Percentiles rank a stretch among this genome's conserved stretches.
phyloP scores from a whole-genome alignment of 129 eudicot genomes.

The Flaveria robusta region DNA sequence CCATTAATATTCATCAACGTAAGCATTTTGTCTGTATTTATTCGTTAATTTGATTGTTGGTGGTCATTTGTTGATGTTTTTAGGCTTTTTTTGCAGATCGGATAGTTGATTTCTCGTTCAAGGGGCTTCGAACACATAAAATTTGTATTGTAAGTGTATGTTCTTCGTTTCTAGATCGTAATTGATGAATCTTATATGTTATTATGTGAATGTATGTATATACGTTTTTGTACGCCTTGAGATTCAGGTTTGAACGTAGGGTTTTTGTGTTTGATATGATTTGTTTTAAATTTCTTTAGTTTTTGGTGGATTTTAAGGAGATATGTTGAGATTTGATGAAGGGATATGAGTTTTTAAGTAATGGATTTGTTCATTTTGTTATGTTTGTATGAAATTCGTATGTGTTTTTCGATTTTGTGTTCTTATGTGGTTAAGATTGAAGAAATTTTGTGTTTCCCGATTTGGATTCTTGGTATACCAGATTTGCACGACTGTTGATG shows the following conservation, averaged over 20 bases:
- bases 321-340: background rate
- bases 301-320: background rate
- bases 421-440: background rate
- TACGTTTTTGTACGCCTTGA: too few relatives aligned
- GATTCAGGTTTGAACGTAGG: background rate
- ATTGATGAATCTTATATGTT: slow-evolving; percentile 3
- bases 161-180: background rate
- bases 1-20: slow-evolving; percentile 2
- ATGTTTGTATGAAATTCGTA: background rate
- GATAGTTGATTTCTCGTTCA: slow-evolving; percentile 14
- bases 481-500: background rate
- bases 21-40: background rate
- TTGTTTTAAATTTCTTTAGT: background rate
- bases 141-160: slow-evolving; percentile 26
- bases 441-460: background rate
- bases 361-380: too few relatives aligned
- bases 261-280: background rate
- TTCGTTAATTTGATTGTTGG: background rate
- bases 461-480: background rate
- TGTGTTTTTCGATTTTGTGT: background rate
- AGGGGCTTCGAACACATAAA: slow-evolving; percentile 19
- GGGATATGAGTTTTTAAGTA: background rate
- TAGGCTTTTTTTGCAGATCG: slow-evolving; percentile 26
- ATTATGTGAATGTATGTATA: slow-evolving; percentile 23
- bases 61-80: slow-evolving; percentile 19